These are phyloP conservation scores for Megacollybia marginata DNA, from an alignment of 768 basidiomycete genomes.

Conservation along the genomic window DNA sequence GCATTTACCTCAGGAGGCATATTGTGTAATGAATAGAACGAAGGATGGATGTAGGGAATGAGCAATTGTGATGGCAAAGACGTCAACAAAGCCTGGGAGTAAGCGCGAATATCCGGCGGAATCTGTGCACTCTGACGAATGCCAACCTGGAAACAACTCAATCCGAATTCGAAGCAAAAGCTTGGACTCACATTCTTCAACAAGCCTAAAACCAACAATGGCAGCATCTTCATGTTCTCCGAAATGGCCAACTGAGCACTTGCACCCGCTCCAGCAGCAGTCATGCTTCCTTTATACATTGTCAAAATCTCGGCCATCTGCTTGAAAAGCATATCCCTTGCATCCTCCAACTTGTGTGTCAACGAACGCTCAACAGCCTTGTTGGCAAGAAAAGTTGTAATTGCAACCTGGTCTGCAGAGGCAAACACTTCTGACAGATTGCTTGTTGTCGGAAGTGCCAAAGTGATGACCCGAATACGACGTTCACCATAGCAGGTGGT, in stretches of 20 bases:
- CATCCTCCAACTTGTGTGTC: conserved; percentile 84
- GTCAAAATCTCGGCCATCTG: conserved; percentile 78
- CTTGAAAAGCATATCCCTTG: conserved; percentile 76
- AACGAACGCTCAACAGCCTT: conserved; percentile 89
- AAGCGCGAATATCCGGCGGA: conserved; percentile 92
- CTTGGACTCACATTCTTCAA: conserved; percentile 76
- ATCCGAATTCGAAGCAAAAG: background rate
- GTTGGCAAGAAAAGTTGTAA: conserved; percentile 79
- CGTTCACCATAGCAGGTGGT: conserved; percentile 91
- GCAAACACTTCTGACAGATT: conserved; percentile 87
- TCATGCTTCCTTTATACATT: conserved; percentile 95
- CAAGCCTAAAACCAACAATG: conserved; percentile 81
- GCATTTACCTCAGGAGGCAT: conserved; percentile 81
- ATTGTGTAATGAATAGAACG: conserved; percentile 92
- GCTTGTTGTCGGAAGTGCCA: conserved; percentile 80
- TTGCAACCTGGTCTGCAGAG: conserved; percentile 83
- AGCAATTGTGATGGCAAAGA: conserved; percentile 87
- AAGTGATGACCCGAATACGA: conserved; percentile 85
- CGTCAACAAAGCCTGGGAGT: conserved; percentile 87
- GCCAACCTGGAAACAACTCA: conserved; percentile 55
- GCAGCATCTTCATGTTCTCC: conserved; percentile 93
- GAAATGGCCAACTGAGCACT: conserved; percentile 89
- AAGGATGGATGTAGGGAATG: conserved; percentile 90
- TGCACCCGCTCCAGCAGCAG: conserved; percentile 85
- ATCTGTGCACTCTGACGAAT: conserved; percentile 95